Evolutionary conservation across 2,329 filamentous ascomycete genomes (phyloP).

Genomic region (Penicillium vulpinum): DNA sequence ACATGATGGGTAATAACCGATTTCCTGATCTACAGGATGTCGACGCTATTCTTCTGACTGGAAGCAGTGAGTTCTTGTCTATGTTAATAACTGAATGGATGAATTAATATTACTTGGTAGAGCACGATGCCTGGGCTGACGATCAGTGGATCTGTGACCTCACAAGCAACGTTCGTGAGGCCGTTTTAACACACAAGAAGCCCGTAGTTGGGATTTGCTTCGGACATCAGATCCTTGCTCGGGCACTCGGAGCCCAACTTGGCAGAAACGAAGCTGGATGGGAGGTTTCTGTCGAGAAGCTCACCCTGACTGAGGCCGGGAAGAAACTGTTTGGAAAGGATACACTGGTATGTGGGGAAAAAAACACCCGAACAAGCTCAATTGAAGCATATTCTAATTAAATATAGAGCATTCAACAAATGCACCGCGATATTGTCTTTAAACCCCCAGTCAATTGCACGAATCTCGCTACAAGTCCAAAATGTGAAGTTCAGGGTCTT

Average conservation of each 20-base stretch:
- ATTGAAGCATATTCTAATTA: neutral
- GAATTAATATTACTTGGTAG: slow-evolving; percentile 13
- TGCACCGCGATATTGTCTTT: slow-evolving; percentile 51
- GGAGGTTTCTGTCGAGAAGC: slow-evolving; percentile 49
- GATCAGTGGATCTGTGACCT: slow-evolving; percentile 49
- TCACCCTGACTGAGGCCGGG: slow-evolving; percentile 44
- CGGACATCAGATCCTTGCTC: slow-evolving; percentile 52
- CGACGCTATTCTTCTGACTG: slow-evolving; percentile 32
- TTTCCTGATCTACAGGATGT: slow-evolving; percentile 26
- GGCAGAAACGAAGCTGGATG: slow-evolving; percentile 45
- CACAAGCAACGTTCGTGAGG: slow-evolving; percentile 41
- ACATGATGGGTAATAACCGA: slow-evolving; percentile 24
- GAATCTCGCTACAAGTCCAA: slow-evolving; percentile 45
- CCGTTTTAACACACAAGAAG: slow-evolving; percentile 19
- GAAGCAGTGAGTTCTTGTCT: slow-evolving; percentile 29
- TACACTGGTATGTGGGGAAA: slow-evolving; percentile 25
- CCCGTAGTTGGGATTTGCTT: slow-evolving; percentile 51
- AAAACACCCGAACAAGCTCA: too few relatives aligned
- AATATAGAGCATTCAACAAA: slow-evolving; percentile 42
- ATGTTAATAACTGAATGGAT: neutral
- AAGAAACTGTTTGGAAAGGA: slow-evolving; percentile 41
- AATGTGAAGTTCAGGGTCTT: slow-evolving; percentile 48
- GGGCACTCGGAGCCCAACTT: slow-evolving; percentile 43
- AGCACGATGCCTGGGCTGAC: slow-evolving; percentile 46
- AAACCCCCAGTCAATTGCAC: slow-evolving; percentile 42